Evolutionary conservation across 352 stramenopile genomes (phyloP).

Genomic region (Pythium diclinum): DNA sequence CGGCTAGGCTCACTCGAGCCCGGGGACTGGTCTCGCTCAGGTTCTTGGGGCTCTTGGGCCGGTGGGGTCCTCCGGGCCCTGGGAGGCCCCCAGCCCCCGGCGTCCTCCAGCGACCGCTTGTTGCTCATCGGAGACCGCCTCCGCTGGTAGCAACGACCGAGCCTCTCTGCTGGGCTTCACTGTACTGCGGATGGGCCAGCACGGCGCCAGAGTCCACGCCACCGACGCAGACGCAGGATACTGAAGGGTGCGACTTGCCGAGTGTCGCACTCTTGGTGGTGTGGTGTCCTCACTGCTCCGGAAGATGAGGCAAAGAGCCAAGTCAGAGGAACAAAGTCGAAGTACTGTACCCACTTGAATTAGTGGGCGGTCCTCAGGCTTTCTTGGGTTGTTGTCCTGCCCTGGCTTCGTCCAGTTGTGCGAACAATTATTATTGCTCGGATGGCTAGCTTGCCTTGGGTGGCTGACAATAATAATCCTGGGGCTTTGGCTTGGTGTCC

Average conservation of each 20-base stretch:
- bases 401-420: neutral
- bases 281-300: neutral
- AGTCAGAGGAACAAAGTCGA: neutral
- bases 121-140: slow-evolving; percentile 8
- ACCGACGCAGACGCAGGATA: neutral
- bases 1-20: neutral
- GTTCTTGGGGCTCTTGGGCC: neutral
- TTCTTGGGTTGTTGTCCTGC: too few species aligned
- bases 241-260: neutral
- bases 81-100: slow-evolving; percentile 4
- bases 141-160: neutral
- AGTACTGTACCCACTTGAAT: slow-evolving; percentile 8
- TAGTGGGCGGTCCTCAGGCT: neutral
- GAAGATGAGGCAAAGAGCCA: neutral
- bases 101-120: slow-evolving; percentile 17
- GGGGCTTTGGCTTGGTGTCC: neutral
- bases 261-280: slow-evolving; percentile 7
- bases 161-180: neutral
- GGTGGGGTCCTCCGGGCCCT: neutral
- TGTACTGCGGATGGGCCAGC: neutral
- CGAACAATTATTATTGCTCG: slow-evolving; percentile 7
- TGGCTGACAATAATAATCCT: neutral
- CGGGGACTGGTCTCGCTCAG: slow-evolving; percentile 8
- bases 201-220: neutral
- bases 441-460: neutral